A percentile compares a stretch with the other conserved stretches of the same genome.
Evolutionary conservation across 2,329 filamentous ascomycete species (phyloP).

Genomic region (Fusarium solani-melongenae): DNA sequence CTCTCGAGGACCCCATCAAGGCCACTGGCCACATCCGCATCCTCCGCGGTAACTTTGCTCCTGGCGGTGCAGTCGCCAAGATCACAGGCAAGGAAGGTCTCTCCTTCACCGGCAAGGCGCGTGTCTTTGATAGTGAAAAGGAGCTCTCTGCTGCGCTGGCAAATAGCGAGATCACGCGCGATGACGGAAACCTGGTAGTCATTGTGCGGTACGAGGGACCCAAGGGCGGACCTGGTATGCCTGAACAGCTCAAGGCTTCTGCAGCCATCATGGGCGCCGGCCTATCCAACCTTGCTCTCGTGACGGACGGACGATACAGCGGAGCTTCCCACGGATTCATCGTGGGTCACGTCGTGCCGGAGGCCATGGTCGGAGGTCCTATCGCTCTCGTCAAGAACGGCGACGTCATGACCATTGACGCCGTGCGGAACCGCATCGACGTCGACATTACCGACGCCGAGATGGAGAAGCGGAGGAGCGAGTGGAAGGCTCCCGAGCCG

Average conservation of each 20-base stretch:
- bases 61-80: slow-evolving; percentile 90
- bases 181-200: slow-evolving; percentile 82
- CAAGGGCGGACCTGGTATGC: slow-evolving; percentile 95
- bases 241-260: slow-evolving; percentile 88
- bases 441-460: slow-evolving; percentile 75
- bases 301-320: slow-evolving; percentile 91
- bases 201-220: slow-evolving; percentile 95
- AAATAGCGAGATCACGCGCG: slow-evolving; percentile 64
- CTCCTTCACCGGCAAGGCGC: slow-evolving; percentile 81
- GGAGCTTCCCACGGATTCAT: slow-evolving; percentile 94
- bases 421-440: slow-evolving; percentile 80
- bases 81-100: slow-evolving; percentile 96
- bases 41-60: slow-evolving; percentile 86
- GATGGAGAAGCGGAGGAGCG: slow-evolving; percentile 69
- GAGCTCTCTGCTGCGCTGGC: slow-evolving; percentile 82
- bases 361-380: slow-evolving; percentile 88
- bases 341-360: slow-evolving; percentile 91
- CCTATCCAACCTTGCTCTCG: slow-evolving; percentile 86
- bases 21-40: slow-evolving; percentile 88
- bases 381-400: slow-evolving; percentile 85
- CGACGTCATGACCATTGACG: slow-evolving; percentile 88
- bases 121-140: slow-evolving; percentile 88
- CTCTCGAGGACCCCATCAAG: slow-evolving; percentile 80
- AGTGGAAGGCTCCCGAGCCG: slow-evolving; percentile 78
- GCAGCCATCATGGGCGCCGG: slow-evolving; percentile 94